Base-by-base conservation (phyloP, 768 basidiomycete species). In the Boletus pseudopeckii region DNA sequence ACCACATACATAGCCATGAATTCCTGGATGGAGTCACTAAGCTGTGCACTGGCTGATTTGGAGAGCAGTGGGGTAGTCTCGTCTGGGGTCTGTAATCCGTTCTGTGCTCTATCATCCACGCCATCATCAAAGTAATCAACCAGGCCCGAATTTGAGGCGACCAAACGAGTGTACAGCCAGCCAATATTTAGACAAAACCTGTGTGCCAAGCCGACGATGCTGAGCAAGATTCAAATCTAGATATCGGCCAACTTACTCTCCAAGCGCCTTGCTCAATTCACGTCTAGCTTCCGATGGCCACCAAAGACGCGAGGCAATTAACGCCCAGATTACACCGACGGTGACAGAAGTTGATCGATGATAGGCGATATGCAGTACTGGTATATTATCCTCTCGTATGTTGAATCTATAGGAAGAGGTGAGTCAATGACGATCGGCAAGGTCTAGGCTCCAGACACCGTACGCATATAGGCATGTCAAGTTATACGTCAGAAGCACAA, bases 231-330 rank as follows among this genome's bases (percentile, higher is more conserved):
- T 26, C 17, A 2, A n/a, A 47, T 26, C 1, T 17, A 24, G 24
- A 32, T 13, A 24, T 17, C n/a, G 1, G 13, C 1, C 22, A 4
- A 50, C 85, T 57, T 53, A 96, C 92, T 98, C 94, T 74, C 92
- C 87, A 6, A 98, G 77, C 0, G 84, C 86, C 56, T 84, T 85
- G 44, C 86, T 83, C 5, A 99, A 75, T 70, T 98, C 96, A 38
- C 89, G 76, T 43, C 96, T 76, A 0, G 97, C 97, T 64, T 97
- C 95, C 9, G 90, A 82, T 1, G 97, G 97, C 96, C 95, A 98
- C 90, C 94, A 93, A 57, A 88, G 87, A 44, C 92, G 77, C 5
- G 91, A 93, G 20, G 97, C 84, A 45, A 98, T 72, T 4, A 86
- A 81, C 0, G 94, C 94, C 90, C 91, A 98, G 1, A 95, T 65